A percentile compares a stretch with the other conserved stretches of the same genome.
Conservation (phyloP, 495 filamentous ascomycete genomes). For the Xanthoparmelia taractica region DNA sequence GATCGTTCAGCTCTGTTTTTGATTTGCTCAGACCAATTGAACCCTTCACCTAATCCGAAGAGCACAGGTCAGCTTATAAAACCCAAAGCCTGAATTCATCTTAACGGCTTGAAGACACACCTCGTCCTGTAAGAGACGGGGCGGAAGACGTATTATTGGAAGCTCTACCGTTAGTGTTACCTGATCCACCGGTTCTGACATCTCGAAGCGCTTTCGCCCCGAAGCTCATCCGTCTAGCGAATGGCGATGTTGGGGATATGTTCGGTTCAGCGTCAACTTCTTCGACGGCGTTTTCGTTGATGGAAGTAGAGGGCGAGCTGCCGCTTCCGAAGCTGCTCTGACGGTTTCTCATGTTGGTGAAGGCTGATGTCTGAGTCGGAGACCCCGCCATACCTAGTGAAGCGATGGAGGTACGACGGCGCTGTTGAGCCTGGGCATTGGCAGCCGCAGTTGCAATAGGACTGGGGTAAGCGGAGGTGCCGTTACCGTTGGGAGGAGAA, state of each 20-base stretch:
- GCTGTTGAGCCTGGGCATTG: slow-evolving; percentile 56
- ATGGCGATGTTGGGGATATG: slow-evolving; percentile 59
- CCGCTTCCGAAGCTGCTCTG: slow-evolving; percentile 66
- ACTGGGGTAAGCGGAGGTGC: slow-evolving; percentile 44
- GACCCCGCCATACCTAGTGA: slow-evolving; percentile 79
- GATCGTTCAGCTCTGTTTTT: slow-evolving; percentile 79
- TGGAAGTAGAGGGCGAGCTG: slow-evolving; percentile 62
- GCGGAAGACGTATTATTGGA: slow-evolving; percentile 34
- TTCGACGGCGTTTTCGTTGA: slow-evolving; percentile 81
- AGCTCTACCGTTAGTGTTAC: slow-evolving; percentile 32
- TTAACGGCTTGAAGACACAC: slow-evolving; percentile 39
- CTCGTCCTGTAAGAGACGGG: slow-evolving; percentile 42
- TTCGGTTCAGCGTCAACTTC: slow-evolving; percentile 52
- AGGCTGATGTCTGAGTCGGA: slow-evolving; percentile 53
- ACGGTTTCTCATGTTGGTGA: slow-evolving; percentile 47
- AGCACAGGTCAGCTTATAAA: slow-evolving; percentile 45
- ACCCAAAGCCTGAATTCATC: neutral
- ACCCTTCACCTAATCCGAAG: slow-evolving; percentile 69
- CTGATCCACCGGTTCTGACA: slow-evolving; percentile 47
- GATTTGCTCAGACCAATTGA: slow-evolving; percentile 93
- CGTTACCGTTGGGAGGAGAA: slow-evolving; percentile 30
- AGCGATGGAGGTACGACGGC: slow-evolving; percentile 80
- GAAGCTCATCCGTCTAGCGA: slow-evolving; percentile 81
- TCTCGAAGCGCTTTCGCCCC: slow-evolving; percentile 79
- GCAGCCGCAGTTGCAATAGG: slow-evolving; percentile 59